Evolutionary conservation across 2,329 filamentous ascomycete species (phyloP).

Genomic region (Aspergillus thermomutatus): DNA sequence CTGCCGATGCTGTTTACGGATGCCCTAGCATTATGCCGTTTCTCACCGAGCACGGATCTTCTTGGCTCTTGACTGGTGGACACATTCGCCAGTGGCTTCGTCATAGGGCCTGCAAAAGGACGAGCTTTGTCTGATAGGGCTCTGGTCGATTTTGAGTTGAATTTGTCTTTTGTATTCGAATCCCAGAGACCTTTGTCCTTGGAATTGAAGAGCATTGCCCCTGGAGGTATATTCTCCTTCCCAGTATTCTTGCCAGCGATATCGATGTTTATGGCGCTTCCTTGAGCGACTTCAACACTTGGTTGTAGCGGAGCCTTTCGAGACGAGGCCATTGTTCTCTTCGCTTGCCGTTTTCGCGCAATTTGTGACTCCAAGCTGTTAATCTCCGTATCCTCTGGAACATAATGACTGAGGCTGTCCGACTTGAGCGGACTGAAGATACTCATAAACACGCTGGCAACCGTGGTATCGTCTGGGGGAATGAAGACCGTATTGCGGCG

Average conservation of each 20-base stretch:
- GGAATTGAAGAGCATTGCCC: slow-evolving; percentile 18
- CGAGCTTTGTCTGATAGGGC: neutral
- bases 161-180: slow-evolving; percentile 21
- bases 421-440: slow-evolving; percentile 42
- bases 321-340: slow-evolving; percentile 18
- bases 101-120: neutral
- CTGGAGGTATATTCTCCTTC: slow-evolving; percentile 62
- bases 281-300: slow-evolving; percentile 39
- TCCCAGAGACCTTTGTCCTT: slow-evolving; percentile 16
- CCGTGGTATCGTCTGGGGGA: slow-evolving; percentile 40
- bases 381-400: slow-evolving; percentile 21
- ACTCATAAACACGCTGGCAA: slow-evolving; percentile 43
- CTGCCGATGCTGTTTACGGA: neutral
- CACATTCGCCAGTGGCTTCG: slow-evolving; percentile 6
- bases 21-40: slow-evolving; percentile 9
- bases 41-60: slow-evolving; percentile 11
- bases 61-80: slow-evolving; percentile 4
- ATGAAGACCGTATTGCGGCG: slow-evolving; percentile 42
- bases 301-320: slow-evolving; percentile 48
- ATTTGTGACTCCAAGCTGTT: slow-evolving; percentile 35
- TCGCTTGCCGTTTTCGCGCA: slow-evolving; percentile 28
- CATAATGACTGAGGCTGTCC: neutral
- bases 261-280: slow-evolving; percentile 41
- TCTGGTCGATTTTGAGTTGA: slow-evolving; percentile 18
- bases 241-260: slow-evolving; percentile 54